A percentile compares a stretch with the other conserved stretches of the same genome.
These are phyloP conservation scores for Aspergillus pseudonomiae DNA, from an alignment of 2,329 filamentous ascomycete genomes.

Conservation along the genomic window DNA sequence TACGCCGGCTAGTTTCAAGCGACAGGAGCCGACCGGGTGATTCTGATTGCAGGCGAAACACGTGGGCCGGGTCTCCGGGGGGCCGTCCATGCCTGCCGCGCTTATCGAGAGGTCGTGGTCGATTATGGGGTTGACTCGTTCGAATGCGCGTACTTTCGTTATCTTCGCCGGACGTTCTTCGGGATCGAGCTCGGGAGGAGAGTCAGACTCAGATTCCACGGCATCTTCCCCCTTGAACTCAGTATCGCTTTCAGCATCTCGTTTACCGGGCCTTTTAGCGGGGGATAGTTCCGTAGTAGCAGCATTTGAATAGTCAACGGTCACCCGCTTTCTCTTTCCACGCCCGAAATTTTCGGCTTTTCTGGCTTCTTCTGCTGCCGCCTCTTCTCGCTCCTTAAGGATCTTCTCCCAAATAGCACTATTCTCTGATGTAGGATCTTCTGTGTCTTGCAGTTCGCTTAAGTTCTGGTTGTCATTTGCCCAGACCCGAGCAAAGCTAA, in stretches of 20 bases:
- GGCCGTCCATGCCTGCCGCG: slow-evolving; percentile 23
- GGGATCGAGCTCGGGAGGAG: slow-evolving; percentile 22
- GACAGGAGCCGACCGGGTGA: slow-evolving; percentile 64
- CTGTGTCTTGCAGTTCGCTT: slow-evolving; percentile 60
- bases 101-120: background rate
- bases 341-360: slow-evolving; percentile 79
- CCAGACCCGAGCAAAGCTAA: slow-evolving; percentile 91
- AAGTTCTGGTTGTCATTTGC: slow-evolving; percentile 75
- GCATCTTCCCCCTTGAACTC: slow-evolving; percentile 36
- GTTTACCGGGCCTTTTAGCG: slow-evolving; percentile 23
- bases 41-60: slow-evolving; percentile 59
- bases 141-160: slow-evolving; percentile 40
- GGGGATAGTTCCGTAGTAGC: slow-evolving; percentile 23
- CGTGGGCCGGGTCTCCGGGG: slow-evolving; percentile 13
- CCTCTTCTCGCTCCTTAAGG: slow-evolving; percentile 76
- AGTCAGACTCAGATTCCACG: slow-evolving; percentile 31
- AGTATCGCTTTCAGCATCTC: slow-evolving; percentile 30
- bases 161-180: slow-evolving; percentile 28
- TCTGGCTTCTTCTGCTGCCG: slow-evolving; percentile 72
- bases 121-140: slow-evolving; percentile 35
- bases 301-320: slow-evolving; percentile 41
- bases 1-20: slow-evolving; percentile 60
- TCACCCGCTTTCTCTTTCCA: slow-evolving; percentile 72
- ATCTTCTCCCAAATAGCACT: slow-evolving; percentile 85
- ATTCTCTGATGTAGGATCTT: slow-evolving; percentile 60